Evolutionary conservation across 495 filamentous ascomycete species (phyloP), one percentile per base, ranked within the genome.

Genomic region (Friedmanniomyces simplex): DNA sequence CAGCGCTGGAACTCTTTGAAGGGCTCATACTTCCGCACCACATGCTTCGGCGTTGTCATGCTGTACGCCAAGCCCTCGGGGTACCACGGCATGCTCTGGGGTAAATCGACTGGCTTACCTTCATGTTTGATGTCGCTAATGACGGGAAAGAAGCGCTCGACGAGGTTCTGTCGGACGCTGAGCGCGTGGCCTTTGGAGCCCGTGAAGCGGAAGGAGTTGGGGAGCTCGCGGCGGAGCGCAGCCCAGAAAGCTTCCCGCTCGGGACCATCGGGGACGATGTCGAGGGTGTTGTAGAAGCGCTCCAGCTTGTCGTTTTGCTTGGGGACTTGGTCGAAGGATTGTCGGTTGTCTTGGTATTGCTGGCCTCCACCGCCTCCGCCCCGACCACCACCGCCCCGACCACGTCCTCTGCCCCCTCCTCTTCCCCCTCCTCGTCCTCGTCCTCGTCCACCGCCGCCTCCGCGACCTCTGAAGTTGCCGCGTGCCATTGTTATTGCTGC

Each of bases 1-100:
- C 95, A 98, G 68, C 93, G 94, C 71, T 98, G 93, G 71, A 98
- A 97, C 16, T 85, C 85, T 43, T 88, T 82, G 68, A 98, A 98
- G 1, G 94, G 94, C 6, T 86, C 79, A 69, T 93, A 94, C 59
- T 87, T 88, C 54, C 94, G 84, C 62, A 97, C 76, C 55, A 96
- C 84, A 57, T 93, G 85, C 75, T 97, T 97, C 18, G 93, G 89
- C 7, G 89, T 95, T 21, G 89, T 95, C 88, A 97, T 96, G 56
- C 79, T 85, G 86, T 91, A 98, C 21, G 91, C 94, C 56, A 97
- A 81, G 61, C 85, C 78, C 63, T 97, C 90, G 18, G 93, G 93
- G 69, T 91, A 97, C 89, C 89, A 97, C 8, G 81, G 74, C 16
- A 98, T 84, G 0, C 85, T 77, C 67, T 77, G 76, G 0, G 93